phyloP scores from a whole-genome alignment of 306 rosid genomes.

The Parietaria judaica region DNA sequence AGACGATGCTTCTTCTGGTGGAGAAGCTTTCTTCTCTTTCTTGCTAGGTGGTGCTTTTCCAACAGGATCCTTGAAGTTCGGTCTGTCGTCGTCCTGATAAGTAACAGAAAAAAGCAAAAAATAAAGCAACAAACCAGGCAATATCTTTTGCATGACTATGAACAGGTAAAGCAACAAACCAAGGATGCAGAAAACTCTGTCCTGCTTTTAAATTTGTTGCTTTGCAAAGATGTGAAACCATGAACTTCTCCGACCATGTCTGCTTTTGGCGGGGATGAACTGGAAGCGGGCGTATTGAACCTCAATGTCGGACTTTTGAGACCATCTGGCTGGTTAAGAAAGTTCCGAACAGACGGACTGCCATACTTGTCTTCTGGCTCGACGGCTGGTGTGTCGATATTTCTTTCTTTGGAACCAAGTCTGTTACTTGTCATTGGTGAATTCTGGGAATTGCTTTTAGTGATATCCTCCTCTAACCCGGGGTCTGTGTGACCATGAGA shows the following conservation, averaged over 20 bases:
- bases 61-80: slow-evolving; percentile 30
- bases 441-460: slow-evolving; percentile 25
- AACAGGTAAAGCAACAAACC: slow-evolving; percentile 1
- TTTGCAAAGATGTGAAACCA: slow-evolving; percentile 36
- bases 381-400: slow-evolving; percentile 21
- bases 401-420: slow-evolving; percentile 25
- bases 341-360: slow-evolving; percentile 28
- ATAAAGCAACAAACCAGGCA: slow-evolving; percentile 15
- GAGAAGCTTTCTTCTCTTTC: slow-evolving; percentile 33
- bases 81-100: slow-evolving; percentile 40
- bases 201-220: slow-evolving; percentile 21
- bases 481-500: slow-evolving; percentile 18
- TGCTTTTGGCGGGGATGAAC: slow-evolving; percentile 43
- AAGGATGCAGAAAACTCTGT: slow-evolving; percentile 61
- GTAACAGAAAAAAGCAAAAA: slow-evolving; percentile 45
- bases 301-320: slow-evolving; percentile 56
- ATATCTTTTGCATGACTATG: slow-evolving; percentile 17
- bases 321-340: slow-evolving; percentile 34
- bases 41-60: slow-evolving; percentile 27
- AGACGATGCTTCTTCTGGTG: slow-evolving; percentile 47
- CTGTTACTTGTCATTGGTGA: slow-evolving; percentile 29
- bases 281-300: slow-evolving; percentile 37
- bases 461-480: slow-evolving; percentile 25
- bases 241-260: slow-evolving; percentile 29
- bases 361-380: slow-evolving; percentile 11